These are phyloP conservation scores for Vigna hirtella DNA, from an alignment of 306 rosid genomes.

Conservation along the genomic window DNA sequence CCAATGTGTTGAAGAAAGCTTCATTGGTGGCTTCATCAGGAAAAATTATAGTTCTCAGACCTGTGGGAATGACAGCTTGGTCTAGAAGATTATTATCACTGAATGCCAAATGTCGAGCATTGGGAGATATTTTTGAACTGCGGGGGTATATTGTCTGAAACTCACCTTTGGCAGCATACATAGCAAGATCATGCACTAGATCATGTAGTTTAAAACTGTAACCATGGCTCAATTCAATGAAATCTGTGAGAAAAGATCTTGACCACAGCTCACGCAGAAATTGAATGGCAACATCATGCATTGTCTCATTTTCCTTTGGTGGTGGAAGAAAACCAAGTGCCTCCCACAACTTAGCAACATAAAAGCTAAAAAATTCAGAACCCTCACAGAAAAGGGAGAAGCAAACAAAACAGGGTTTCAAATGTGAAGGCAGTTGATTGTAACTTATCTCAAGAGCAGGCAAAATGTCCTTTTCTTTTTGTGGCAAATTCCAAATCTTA, in stretches of 20 bases:
- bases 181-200: background rate
- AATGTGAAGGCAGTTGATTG: background rate
- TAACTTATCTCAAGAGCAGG: background rate
- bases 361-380: background rate
- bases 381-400: background rate
- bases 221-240: too few relatives aligned
- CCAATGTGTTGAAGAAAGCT: background rate
- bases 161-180: background rate
- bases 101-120: background rate
- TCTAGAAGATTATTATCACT: background rate
- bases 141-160: background rate
- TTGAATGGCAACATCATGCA: background rate
- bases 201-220: background rate
- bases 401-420: background rate
- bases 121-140: background rate
- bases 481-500: background rate
- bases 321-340: constrained; percentile 18
- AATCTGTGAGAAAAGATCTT: constrained; percentile 1
- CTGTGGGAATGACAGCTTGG: background rate
- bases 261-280: background rate
- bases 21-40: background rate
- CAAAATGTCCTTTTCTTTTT: background rate
- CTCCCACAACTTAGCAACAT: background rate
- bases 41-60: background rate
- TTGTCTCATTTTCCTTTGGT: background rate